Conservation (phyloP, 179 eudicot genomes). For the Sideroxylon spinosum region DNA sequence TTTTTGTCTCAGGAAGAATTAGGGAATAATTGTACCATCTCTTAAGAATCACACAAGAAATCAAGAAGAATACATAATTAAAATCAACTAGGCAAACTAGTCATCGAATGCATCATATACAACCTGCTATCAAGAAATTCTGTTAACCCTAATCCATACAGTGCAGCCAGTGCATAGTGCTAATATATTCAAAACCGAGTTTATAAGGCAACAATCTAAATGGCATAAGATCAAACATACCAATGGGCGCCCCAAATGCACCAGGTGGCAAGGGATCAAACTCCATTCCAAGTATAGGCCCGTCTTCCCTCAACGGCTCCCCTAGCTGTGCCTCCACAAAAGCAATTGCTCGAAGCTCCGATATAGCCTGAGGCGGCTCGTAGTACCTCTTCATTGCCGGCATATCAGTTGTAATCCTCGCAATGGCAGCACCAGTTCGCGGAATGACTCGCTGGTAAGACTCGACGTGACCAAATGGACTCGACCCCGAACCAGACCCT, state of each 20-base stretch:
- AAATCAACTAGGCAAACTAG: not conserved
- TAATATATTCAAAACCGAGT: not conserved
- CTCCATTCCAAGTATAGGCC: conserved; percentile 90
- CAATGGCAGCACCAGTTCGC: conserved; percentile 51
- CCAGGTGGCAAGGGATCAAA: conserved; percentile 98
- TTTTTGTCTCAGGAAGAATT: not conserved
- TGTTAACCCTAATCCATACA: no score
- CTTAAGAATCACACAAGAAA: not conserved
- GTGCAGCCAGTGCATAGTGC: no score
- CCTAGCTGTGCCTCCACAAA: conserved; percentile 86
- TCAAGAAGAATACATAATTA: not conserved
- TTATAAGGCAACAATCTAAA: not conserved
- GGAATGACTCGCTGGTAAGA: conserved; percentile 34
- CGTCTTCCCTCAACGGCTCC: conserved; percentile 77
- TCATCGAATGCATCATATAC: not conserved
- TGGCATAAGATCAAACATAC: conserved; percentile 32
- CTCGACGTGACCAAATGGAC: conserved; percentile 50
- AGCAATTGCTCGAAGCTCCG: conserved; percentile 65
- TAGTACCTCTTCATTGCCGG: conserved; percentile 46
- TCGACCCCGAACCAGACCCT: conserved; percentile 55
- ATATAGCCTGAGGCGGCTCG: conserved; percentile 57
- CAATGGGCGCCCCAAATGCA: conserved; percentile 88
- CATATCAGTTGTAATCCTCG: conserved; percentile 41
- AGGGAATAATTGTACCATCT: not conserved
- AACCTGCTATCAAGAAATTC: not conserved